These are phyloP conservation scores for Pisolithus sp. DNA, from an alignment of 768 basidiomycete species.

Conservation along the genomic window DNA sequence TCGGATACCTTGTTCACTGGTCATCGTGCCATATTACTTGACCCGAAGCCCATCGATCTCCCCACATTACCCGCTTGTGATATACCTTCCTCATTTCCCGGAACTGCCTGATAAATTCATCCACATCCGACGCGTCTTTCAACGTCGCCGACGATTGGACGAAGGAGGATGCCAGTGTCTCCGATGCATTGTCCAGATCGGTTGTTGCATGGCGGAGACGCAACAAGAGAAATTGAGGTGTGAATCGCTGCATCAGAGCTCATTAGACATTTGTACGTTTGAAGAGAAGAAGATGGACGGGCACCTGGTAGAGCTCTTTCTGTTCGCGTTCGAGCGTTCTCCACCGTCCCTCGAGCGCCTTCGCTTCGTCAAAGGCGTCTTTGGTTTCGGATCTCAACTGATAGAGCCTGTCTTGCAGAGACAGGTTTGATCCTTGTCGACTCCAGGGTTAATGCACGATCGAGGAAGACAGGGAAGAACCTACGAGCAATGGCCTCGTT, in stretches of 20 bases:
- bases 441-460: constrained; percentile 6
- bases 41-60: constrained; percentile 77
- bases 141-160: constrained; percentile 50
- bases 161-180: constrained; percentile 77
- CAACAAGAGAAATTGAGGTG: constrained; percentile 82
- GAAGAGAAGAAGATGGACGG: constrained; percentile 4
- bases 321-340: constrained; percentile 86
- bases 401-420: constrained; percentile 71
- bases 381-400: constrained; percentile 75
- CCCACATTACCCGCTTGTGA: constrained; percentile 90
- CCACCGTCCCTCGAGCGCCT: constrained; percentile 75
- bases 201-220: constrained; percentile 83
- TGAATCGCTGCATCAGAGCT: constrained; percentile 56
- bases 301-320: constrained; percentile 80
- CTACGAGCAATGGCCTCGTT: constrained; percentile 84
- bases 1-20: constrained; percentile 1
- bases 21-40: constrained; percentile 82
- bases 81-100: constrained; percentile 84
- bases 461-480: constrained; percentile 23
- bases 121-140: constrained; percentile 47
- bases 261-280: constrained; percentile 5
- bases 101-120: constrained; percentile 84
- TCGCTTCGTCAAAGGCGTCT: constrained; percentile 83
- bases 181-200: constrained; percentile 85
- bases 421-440: constrained; percentile 62